Evolutionary conservation across 2,329 filamentous ascomycete genomes (phyloP), one percentile per base, ranked within the genome.

Genomic region (Alternaria postmessia): DNA sequence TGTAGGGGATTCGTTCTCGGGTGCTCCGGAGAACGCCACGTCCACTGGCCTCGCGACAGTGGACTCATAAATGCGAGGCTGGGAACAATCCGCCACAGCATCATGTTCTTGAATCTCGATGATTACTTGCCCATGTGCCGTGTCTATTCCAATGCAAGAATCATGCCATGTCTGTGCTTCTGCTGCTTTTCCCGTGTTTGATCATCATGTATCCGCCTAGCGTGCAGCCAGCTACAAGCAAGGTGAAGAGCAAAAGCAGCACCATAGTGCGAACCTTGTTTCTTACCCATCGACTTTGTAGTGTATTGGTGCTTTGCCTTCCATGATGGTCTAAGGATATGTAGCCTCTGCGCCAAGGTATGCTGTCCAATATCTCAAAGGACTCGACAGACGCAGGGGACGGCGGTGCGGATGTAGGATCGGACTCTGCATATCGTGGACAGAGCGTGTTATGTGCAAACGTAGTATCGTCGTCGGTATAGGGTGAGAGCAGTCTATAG

Each of bases 381-480:
- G 74, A 74, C 54, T 77, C 72, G 18, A 77, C 68, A 1, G 73
- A 75, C 9, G 74, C 69, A 26, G 74, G 75, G 9, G 75, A 76
- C n/a, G 73, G 72, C 12, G 75, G 75, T n/a, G 72, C 69, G 22
- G 72, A 74, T 1, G 71, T 66, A 11, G 67, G 52, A 46, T 77
- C 74, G 20, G 62, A 63, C 39, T 77, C 74, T 30, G 73, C 73
- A 62, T 77, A 77, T 47, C 70, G 72, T 9, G 74, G 73, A 51
- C 67, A 75, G 30, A 77, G 71, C 14, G 71, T 56, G 36, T 64
- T 71, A 53, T 73, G 68, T 9, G 73, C 65, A 8, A 73, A 65
- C 0, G 63, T 55, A 20, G 60, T 59, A 14, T 67, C 63, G 48
- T 74, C 60, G 65, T 76, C 70, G 32, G 60, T 69, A 62, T 76